Base-by-base conservation (phyloP, 768 basidiomycete species). In the Albatrellus ellisii region DNA sequence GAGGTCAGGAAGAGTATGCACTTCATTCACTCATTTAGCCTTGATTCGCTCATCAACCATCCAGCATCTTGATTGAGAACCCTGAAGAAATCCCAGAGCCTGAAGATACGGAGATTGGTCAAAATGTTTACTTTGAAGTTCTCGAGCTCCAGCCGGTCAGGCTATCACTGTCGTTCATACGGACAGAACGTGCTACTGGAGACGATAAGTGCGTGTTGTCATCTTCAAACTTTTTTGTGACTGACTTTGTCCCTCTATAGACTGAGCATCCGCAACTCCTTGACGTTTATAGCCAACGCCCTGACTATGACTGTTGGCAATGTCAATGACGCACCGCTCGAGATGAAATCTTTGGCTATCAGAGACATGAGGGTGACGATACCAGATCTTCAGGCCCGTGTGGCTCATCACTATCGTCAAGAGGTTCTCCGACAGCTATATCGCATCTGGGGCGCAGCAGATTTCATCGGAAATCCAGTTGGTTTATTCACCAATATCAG, bases 401-500 rank as follows among this genome's bases (percentile, higher is more conserved):
- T 98, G 44, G 65, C 78, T 29, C 80, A 92, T 46, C 94, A 98
- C 56, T 99, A 98, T 58, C 74, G 86, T 26, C 86, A 95, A 59
- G 91, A 97, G 54, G 74, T 95, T 42, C 68, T 94, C 27, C 81
- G 88, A 9, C 95, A 99, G 56, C 69, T 98, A 2, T 98, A 98
- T 59, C 81, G 95, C 28, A 86, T 99, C 33, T 70, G 98, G 11
- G 94, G 95, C n/a, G 97, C 92, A 4, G 95, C 92, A 0, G 94
- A 98, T 62, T 94, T 98, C 63, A 84, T 86, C 46, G 84, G 87
- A 11, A 92, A 92, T 56, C 94, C 94, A 4, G 91, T 98, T 34
- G 95, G 95, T 7, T 70, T 99, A 33, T 98, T 99, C 69, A 94
- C 85, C 38, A 98, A 98, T 55, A 91, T 99, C 55, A 94, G 89